Evolutionary conservation across 148 eudicot species (phyloP).

Genomic region (Pharnaceum exiguum): DNA sequence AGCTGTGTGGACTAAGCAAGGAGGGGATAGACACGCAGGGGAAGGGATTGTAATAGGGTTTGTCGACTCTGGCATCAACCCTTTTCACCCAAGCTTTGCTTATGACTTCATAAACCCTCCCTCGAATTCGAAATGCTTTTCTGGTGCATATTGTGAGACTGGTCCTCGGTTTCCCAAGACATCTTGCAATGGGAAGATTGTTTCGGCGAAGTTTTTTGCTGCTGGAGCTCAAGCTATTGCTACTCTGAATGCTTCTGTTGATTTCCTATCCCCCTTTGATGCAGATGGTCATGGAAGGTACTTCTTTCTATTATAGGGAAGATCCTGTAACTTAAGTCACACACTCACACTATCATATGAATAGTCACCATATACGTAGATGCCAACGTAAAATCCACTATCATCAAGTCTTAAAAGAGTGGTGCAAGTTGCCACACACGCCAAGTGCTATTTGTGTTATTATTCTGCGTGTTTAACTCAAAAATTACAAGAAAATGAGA

Average conservation of each 20-base stretch:
- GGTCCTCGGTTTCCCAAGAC: slow-evolving; percentile 66
- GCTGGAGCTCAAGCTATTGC: slow-evolving; percentile 73
- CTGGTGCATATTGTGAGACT: slow-evolving; percentile 49
- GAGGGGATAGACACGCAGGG: slow-evolving; percentile 43
- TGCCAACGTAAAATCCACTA: too few species aligned
- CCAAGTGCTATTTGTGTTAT: too few species aligned
- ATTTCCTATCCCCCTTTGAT: slow-evolving; percentile 87
- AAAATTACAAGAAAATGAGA: too few species aligned
- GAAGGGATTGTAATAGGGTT: slow-evolving; percentile 88
- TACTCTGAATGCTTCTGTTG: slow-evolving; percentile 60
- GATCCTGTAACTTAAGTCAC: background rate
- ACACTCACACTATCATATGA: too few species aligned
- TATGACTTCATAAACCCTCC: slow-evolving; percentile 11
- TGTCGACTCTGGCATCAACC: slow-evolving; percentile 85
- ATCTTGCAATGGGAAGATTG: slow-evolving; percentile 88
- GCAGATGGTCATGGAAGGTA: slow-evolving; percentile 98
- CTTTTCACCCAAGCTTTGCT: slow-evolving; percentile 78
- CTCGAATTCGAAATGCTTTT: slow-evolving; percentile 29
- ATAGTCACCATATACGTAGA: too few species aligned
- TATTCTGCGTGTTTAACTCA: too few species aligned
- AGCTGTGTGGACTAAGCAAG: slow-evolving; percentile 48
- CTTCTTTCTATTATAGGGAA: background rate
- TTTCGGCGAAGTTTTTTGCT: slow-evolving; percentile 78
- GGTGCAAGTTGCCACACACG: too few species aligned
- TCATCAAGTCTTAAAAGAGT: too few species aligned